Conservation (phyloP, 2,329 filamentous ascomycete genomes). For the Microsporum ferrugineum region DNA sequence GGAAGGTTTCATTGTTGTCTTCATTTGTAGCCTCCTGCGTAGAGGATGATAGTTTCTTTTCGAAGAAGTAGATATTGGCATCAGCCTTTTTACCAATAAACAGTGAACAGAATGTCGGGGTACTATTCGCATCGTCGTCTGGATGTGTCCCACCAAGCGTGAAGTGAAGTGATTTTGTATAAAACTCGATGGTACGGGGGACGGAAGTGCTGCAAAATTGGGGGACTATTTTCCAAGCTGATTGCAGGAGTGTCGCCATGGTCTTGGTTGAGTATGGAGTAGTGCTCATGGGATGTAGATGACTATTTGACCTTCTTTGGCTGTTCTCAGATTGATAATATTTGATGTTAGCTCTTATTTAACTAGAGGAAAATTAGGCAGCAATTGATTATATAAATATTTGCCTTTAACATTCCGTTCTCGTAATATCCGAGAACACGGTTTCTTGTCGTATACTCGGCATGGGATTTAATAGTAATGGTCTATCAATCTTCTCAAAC, state of each 20-base stretch:
- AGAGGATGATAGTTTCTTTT: background rate
- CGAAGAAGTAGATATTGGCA: constrained; percentile 17
- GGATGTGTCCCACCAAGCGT: constrained; percentile 15
- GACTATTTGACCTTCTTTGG: background rate
- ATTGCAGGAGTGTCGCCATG: constrained; percentile 6
- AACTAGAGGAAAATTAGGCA: background rate
- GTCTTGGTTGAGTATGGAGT: background rate
- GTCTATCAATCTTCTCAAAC: background rate
- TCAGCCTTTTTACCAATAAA: constrained; percentile 15
- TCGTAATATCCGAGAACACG: too few relatives aligned
- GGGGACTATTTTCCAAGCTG: constrained; percentile 17
- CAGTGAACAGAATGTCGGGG: constrained; percentile 15
- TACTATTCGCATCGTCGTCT: constrained; percentile 8
- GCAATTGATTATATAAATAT: background rate
- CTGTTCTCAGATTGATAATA: background rate
- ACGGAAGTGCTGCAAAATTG: constrained; percentile 15
- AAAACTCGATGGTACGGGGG: constrained; percentile 13
- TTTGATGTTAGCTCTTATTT: background rate
- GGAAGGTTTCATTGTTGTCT: constrained; percentile 7
- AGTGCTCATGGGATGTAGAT: background rate
- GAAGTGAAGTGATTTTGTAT: constrained; percentile 15
- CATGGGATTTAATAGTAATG: background rate
- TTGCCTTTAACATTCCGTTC: background rate
- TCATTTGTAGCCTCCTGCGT: background rate
- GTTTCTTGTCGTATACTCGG: too few relatives aligned